These are phyloP conservation scores for Strobilomyces dryophilus DNA, from an alignment of 768 basidiomycete species.

Conservation along the genomic window DNA sequence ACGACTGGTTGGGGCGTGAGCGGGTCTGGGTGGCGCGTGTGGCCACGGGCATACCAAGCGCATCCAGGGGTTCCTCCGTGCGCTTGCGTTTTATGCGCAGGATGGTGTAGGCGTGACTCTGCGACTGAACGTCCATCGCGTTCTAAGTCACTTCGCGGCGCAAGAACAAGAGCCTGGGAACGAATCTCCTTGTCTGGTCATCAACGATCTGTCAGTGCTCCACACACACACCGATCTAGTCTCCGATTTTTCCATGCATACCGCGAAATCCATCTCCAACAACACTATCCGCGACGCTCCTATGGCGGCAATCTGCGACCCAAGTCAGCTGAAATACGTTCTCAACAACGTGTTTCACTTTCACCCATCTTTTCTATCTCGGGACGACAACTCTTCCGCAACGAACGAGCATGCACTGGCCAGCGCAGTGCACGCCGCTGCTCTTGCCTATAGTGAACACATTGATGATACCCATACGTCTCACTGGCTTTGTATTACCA, in stretches of 20 bases:
- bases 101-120: conserved; percentile 56
- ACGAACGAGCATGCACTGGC: background rate
- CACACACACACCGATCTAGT: too few species aligned
- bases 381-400: background rate
- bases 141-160: background rate
- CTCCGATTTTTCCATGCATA: too few species aligned
- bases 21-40: conserved; percentile 7
- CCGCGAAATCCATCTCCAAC: too few species aligned
- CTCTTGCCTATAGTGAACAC: background rate
- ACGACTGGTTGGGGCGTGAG: conserved; percentile 42
- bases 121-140: conserved; percentile 21
- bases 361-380: background rate
- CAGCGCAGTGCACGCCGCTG: background rate
- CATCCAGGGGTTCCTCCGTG: conserved; percentile 79
- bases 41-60: conserved; percentile 51
- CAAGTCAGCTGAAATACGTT: background rate
- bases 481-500: background rate
- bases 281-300: too few species aligned
- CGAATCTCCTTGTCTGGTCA: background rate
- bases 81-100: conserved; percentile 81
- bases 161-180: background rate
- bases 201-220: too few species aligned
- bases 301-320: too few species aligned
- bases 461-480: background rate
- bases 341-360: background rate